Evolutionary conservation across 208 protist species (phyloP), one percentile per base, ranked within the genome.

Genomic region (Lotmaria passim): DNA sequence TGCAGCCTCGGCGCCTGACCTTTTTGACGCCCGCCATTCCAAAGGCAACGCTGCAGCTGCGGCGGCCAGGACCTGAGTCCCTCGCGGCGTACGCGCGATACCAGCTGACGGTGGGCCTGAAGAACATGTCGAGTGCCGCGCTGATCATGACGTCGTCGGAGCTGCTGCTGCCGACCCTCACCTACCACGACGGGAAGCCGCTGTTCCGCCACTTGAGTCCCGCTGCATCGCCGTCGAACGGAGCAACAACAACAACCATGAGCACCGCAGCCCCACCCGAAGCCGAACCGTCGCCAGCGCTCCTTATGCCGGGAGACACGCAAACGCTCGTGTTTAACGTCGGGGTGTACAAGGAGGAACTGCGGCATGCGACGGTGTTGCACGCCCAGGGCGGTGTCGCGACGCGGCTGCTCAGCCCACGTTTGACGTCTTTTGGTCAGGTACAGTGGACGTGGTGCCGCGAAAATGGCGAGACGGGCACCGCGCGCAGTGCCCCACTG

Each of bases 391-490:
- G 69, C 47, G 73, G 73, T 17, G 30, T 58, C 51, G 58, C 15
- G 33, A 51, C 62, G 28, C 26, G 34, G 10, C 52, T 69, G 19
- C 70, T 74, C 14, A 67, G 52, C 21, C 51, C 63, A 12, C 55
- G 50, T 5, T 38, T 87, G 26, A 64, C 56, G n/a, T 78, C 76
- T 48, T 59, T 91, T 36, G 88, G 88, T 4, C 52, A 78, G 23
- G 76, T 90, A 14, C 78, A 66, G 41, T 90, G 85, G 85, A 52
- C 57, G 28, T 89, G 85, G 88, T 58, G 70, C 19, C 75, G 75
- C 26, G 51, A 67, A 7, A 86, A 85, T 53, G 82, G 87, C 11
- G 87, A 93, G 51, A 74, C 79, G 50, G 87, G 83, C 46, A 65
- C 51, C 21, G 79, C 71, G 26, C 62, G 69, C 24, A 84, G 72